Evolutionary conservation across 192 early-diverging fungal genomes (phyloP), one percentile per base, ranked within the genome.

Genomic region (Entomortierella beljakovae): DNA sequence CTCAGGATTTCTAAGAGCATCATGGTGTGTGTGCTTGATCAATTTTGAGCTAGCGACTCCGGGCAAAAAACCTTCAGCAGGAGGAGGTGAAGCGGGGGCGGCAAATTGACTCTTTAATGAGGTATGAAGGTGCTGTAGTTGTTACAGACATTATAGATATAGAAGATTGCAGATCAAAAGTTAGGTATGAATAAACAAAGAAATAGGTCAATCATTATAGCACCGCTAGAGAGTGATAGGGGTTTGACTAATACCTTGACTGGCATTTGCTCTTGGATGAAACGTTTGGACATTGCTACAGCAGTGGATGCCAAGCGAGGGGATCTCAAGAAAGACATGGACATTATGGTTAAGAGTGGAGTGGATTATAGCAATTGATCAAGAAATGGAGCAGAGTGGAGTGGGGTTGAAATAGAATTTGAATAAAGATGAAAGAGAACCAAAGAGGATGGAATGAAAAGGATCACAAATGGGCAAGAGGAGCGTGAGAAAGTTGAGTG

Each of bases 1-100:
- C 81, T 97, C 96, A 11, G 85, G 83, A 62, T 86, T 91, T 42
- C 77, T 71, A 16, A 94, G 84, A 29, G 90, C 92, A 16, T 91
- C 83, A 35, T 94, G 90, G 22, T 85, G 86, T 22, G 94, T 93
- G 52, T 85, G 69, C 62, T 92, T 90, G 56, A 99, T 88, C 23
- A 97, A 86, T 66, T 90, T 89, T 23, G 94, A 95, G 57, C 88
- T 84, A 13, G 86, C 88, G 32, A 99, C 90, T 35, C 95, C 95
- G n/a, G 90, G 87, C 75, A 90, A 80, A 63, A 93, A 90, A 1
- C 96, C 95, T 61, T 95, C 94, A 0, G 94, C 88, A 1, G 96
- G 94, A 50, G 87, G 88, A 11, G 88, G 86, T 26, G 82, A 34
- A 23, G 22, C 48, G 2, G 80, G 2, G 13, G 51, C 61, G 13